Conservation (phyloP, 1,284 basidiomycete genomes). For the Heterobasidion parviporum region DNA sequence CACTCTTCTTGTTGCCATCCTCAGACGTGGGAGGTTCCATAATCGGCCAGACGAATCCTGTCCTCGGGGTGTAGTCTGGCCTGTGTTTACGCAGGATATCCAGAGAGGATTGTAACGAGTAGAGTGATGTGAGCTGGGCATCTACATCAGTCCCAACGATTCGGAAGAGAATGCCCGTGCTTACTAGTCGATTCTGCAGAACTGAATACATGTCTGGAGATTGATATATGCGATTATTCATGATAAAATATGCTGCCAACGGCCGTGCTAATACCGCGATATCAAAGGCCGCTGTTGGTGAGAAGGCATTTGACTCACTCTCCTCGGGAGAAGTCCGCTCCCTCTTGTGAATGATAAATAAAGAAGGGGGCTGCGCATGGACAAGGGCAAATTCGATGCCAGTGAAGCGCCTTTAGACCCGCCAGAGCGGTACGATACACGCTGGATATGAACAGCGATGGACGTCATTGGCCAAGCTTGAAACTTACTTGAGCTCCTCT, state of each 20-base stretch:
- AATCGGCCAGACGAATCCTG: slow-evolving; percentile 76
- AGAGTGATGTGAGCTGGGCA: slow-evolving; percentile 58
- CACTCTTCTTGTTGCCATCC: slow-evolving; percentile 37
- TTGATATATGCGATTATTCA: slow-evolving; percentile 82
- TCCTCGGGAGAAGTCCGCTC: slow-evolving; percentile 73
- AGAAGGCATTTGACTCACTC: slow-evolving; percentile 35
- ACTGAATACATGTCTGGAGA: slow-evolving; percentile 77
- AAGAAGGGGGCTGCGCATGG: slow-evolving; percentile 64
- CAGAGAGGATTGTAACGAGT: slow-evolving; percentile 65
- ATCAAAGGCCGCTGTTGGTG: too few relatives aligned
- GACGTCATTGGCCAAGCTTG: too few relatives aligned
- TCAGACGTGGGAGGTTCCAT: slow-evolving; percentile 40
- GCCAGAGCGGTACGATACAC: not conserved
- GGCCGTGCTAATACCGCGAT: slow-evolving; percentile 44
- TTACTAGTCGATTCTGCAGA: slow-evolving; percentile 73
- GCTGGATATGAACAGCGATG: not conserved
- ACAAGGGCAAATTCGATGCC: slow-evolving; percentile 80
- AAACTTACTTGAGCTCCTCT: slow-evolving; percentile 66
- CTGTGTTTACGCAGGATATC: slow-evolving; percentile 60
- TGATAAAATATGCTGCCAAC: slow-evolving; percentile 75
- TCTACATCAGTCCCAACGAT: not conserved
- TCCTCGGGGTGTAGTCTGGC: slow-evolving; percentile 71
- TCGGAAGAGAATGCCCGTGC: slow-evolving; percentile 14
- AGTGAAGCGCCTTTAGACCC: slow-evolving; percentile 56
- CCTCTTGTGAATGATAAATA: slow-evolving; percentile 83